phyloP scores from a whole-genome alignment of 768 basidiomycete genomes.

The Tephrocybe sp. region DNA sequence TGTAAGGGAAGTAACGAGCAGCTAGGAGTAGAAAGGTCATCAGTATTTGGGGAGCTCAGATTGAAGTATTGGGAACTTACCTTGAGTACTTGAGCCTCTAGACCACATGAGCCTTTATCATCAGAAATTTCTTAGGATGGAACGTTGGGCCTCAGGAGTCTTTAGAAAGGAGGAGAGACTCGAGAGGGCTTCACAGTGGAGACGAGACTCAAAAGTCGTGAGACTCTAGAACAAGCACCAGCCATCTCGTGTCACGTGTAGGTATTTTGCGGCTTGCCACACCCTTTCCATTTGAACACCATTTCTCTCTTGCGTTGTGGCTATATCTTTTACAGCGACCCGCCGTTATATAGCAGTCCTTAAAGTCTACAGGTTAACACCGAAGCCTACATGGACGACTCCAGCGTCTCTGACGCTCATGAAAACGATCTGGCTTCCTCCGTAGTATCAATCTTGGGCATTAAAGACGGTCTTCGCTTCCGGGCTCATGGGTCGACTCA shows the following conservation, averaged over 20 bases:
- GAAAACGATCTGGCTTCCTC: slow-evolving; percentile 26
- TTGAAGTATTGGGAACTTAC: no score
- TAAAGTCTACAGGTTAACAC: slow-evolving; percentile 4
- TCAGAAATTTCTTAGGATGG: no score
- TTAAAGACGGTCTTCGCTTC: slow-evolving; percentile 63
- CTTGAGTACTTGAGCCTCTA: no score
- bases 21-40: no score
- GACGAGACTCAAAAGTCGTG: no score
- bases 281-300: slow-evolving; percentile 2
- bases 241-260: slow-evolving; percentile 16
- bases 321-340: slow-evolving; percentile 7
- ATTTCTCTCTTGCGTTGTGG: slow-evolving; percentile 9
- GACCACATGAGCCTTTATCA: no score
- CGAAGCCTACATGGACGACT: slow-evolving; percentile 34
- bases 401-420: slow-evolving; percentile 35
- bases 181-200: no score
- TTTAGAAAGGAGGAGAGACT: no score
- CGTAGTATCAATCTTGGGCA: slow-evolving; percentile 57
- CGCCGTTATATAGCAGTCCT: slow-evolving; percentile 11
- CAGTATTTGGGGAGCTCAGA: no score
- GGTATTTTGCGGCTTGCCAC: slow-evolving; percentile 9
- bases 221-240: not conserved
- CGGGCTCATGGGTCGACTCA: slow-evolving; percentile 64
- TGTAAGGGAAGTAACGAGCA: no score
- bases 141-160: no score